phyloP scores from a whole-genome alignment of 495 filamentous ascomycete species.

The Neurospora sp. region DNA sequence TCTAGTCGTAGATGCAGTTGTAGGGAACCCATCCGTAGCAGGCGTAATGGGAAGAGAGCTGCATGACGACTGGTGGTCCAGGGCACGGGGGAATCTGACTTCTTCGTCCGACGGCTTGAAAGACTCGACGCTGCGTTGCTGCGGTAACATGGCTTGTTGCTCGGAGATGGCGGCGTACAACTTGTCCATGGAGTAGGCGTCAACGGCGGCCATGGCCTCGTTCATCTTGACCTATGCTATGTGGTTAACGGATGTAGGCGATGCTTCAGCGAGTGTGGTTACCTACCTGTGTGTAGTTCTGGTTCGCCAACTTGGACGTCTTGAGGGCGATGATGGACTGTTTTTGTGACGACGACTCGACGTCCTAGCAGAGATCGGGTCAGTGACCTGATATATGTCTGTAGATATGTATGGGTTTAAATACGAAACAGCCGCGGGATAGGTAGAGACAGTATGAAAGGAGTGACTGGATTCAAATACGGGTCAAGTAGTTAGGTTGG shows the following conservation, averaged over 20 bases:
- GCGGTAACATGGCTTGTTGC: constrained; percentile 48
- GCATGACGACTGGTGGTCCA: constrained; percentile 39
- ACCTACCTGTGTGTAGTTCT: constrained; percentile 34
- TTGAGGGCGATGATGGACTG: constrained; percentile 34
- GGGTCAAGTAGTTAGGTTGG: background rate
- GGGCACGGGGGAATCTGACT: constrained; percentile 18
- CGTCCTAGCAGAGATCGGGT: background rate
- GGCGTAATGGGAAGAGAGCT: constrained; percentile 49
- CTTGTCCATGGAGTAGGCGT: constrained; percentile 44
- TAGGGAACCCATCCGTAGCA: constrained; percentile 41
- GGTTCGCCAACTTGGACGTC: constrained; percentile 40
- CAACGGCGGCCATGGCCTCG: constrained; percentile 24
- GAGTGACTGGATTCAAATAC: background rate
- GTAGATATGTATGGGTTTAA: background rate
- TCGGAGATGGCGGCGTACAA: constrained; percentile 58
- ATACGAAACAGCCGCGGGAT: background rate
- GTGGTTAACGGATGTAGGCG: background rate
- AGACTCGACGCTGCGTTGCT: constrained; percentile 37
- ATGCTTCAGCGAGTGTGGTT: constrained; percentile 27
- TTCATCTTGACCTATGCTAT: constrained; percentile 28
- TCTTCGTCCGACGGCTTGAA: constrained; percentile 37
- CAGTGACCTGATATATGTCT: background rate
- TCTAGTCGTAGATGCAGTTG: constrained; percentile 33
- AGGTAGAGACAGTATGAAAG: background rate
- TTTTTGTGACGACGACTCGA: constrained; percentile 20